Evolutionary conservation across 768 basidiomycete species (phyloP).

Genomic region (Termitomyces sp.): DNA sequence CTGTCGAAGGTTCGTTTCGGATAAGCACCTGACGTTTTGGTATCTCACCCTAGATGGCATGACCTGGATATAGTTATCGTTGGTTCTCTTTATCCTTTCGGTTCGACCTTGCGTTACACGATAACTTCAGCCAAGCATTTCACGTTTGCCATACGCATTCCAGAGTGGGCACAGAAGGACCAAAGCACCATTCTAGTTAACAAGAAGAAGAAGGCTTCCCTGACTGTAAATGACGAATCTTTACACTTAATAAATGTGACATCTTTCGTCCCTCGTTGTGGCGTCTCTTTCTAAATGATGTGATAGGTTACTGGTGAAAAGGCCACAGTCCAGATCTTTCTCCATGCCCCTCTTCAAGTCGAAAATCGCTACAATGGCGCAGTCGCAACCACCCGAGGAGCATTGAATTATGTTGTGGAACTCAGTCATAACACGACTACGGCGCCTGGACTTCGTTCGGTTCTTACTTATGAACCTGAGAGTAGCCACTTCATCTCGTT

Average conservation of each 20-base stretch:
- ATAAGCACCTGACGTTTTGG: neutral
- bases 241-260: slow-evolving; percentile 27
- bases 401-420: slow-evolving; percentile 32
- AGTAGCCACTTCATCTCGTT: neutral
- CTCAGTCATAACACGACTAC: slow-evolving; percentile 28
- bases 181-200: slow-evolving; percentile 30
- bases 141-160: slow-evolving; percentile 31
- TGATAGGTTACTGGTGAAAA: slow-evolving; percentile 19
- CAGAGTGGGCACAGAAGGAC: slow-evolving; percentile 30
- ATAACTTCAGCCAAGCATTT: slow-evolving; percentile 26
- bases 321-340: slow-evolving; percentile 23
- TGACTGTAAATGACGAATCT: slow-evolving; percentile 23
- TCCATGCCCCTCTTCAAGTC: slow-evolving; percentile 24
- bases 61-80: slow-evolving; percentile 21
- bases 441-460: slow-evolving; percentile 25
- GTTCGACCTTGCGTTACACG: slow-evolving; percentile 17
- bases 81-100: slow-evolving; percentile 29
- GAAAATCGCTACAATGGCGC: slow-evolving; percentile 30
- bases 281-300: neutral
- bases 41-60: neutral
- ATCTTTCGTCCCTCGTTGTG: neutral
- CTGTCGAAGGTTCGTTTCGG: slow-evolving; percentile 24
- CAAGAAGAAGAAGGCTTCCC: slow-evolving; percentile 10
- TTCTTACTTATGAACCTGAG: neutral
- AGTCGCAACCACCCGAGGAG: slow-evolving; percentile 18